phyloP scores from a whole-genome alignment of 139 green algal species.

The Ettlia oleoabundans region DNA sequence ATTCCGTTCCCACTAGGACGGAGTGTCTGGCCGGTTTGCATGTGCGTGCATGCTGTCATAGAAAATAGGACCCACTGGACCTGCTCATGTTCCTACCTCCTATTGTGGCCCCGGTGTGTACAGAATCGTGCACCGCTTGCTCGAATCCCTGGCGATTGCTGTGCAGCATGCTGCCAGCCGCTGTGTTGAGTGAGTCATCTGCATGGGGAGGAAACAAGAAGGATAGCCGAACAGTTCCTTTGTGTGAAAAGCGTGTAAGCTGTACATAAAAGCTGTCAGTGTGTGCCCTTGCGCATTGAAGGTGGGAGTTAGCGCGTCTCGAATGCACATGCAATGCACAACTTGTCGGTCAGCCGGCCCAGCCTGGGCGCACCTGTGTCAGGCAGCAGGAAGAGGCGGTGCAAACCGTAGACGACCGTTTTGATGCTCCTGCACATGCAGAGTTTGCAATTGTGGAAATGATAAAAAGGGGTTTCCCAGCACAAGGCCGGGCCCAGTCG shows the following conservation, averaged over 20 bases:
- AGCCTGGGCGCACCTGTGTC: neutral
- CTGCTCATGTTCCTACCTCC: neutral
- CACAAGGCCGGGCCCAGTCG: too few relatives aligned
- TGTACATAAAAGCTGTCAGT: too few relatives aligned
- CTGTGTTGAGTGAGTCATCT: slow-evolving; percentile 8
- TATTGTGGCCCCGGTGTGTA: slow-evolving; percentile 22
- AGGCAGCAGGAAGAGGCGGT: slow-evolving; percentile 31
- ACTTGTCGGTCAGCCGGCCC: neutral
- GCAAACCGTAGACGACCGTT: slow-evolving; percentile 14
- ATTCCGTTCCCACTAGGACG: too few relatives aligned
- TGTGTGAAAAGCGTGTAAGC: too few relatives aligned
- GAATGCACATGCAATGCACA: too few relatives aligned
- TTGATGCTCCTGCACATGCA: slow-evolving; percentile 6
- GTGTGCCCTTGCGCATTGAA: too few relatives aligned
- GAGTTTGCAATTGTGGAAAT: too few relatives aligned
- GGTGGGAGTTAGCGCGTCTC: too few relatives aligned
- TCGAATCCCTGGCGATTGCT: neutral
- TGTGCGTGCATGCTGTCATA: too few relatives aligned
- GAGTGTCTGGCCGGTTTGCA: too few relatives aligned
- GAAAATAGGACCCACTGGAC: neutral
- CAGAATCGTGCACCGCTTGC: neutral
- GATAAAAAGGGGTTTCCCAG: neutral
- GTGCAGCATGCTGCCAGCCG: slow-evolving; percentile 16
- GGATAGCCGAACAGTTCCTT: neutral
- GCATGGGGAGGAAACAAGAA: neutral